Base-by-base conservation (phyloP, 2,329 filamentous ascomycete species). In the Fusarium nurragi region DNA sequence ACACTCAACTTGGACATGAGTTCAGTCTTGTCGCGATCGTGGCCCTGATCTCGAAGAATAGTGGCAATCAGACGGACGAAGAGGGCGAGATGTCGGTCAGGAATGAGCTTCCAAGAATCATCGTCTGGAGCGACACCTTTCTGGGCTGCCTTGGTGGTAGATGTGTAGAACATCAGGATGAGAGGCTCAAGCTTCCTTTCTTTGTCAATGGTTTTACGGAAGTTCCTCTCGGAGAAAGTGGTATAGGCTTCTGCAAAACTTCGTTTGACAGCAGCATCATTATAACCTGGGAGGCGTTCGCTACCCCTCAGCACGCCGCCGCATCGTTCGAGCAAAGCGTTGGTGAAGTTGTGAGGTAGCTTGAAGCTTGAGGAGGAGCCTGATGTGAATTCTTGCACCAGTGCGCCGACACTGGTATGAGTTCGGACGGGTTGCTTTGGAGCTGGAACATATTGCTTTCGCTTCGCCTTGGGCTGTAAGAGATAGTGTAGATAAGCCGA, bases 211-310 rank as follows among this genome's bases (percentile, higher is more conserved):
- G 89, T 90, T 80, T 93, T 96, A 68, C 92, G 90, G 74, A 97
- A 97, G 41, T 87, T 88, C 62, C 89, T 89, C 64, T 96, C 92
- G 70, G 94, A 97, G 76, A 99, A 91, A 54, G 93, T 91, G 58
- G 94, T 97, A 75, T 97, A 90, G 65, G 97, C 97, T 67, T 93
- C 92, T 53, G 93, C 95, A 79, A 99, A 99, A 3, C 93, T 96
- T 62, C 94, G 87, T 80, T 97, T 97, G 66, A 99, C 90, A 23
- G 90, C 83, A n/a, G 91, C 84, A 80, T 99, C 95, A 74, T 90
- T 92, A 79, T 91, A 99, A 73, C 96, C 95, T 14, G 92, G 93
- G 74, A 94, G 85, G 69, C 84, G 88, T 79, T 98, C 95, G 61
- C 84, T 90, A 36, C 94, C 93, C 70, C 90, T 87, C 71, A 98